These are phyloP conservation scores for Medicago lupulina DNA, from an alignment of 306 rosid species.

Conservation along the genomic window DNA sequence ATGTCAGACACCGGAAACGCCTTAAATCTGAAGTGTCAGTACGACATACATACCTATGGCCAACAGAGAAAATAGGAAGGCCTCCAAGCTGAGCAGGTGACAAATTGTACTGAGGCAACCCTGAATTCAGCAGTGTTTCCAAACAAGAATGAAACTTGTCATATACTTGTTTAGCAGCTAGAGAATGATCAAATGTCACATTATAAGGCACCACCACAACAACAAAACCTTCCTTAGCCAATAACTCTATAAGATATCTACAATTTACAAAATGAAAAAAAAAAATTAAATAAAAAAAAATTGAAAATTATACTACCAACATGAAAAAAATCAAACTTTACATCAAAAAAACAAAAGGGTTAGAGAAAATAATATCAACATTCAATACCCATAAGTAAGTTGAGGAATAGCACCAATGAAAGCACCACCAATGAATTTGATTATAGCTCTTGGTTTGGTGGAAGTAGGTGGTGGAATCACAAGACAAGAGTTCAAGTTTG, in stretches of 20 bases:
- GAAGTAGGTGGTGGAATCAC: slow-evolving; percentile 77
- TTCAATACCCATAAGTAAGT: slow-evolving; percentile 83
- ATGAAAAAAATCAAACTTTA: slow-evolving; percentile 16
- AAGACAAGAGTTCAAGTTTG: slow-evolving; percentile 64
- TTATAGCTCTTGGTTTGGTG: slow-evolving; percentile 73
- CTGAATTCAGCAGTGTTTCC: slow-evolving; percentile 63
- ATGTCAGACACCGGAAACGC: neutral
- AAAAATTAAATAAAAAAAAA: slow-evolving; percentile 1
- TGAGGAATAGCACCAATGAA: slow-evolving; percentile 96
- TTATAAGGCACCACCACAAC: slow-evolving; percentile 82
- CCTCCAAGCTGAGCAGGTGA: slow-evolving; percentile 65
- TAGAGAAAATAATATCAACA: neutral
- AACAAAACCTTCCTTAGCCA: slow-evolving; percentile 87
- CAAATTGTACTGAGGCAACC: slow-evolving; percentile 71
- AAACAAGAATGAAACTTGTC: slow-evolving; percentile 78
- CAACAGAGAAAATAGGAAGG: slow-evolving; percentile 84
- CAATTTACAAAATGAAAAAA: slow-evolving; percentile 40
- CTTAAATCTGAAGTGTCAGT: neutral
- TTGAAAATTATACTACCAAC: neutral
- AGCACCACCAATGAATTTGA: slow-evolving; percentile 95
- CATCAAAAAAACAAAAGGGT: slow-evolving; percentile 26
- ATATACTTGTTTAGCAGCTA: slow-evolving; percentile 77
- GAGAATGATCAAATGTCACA: slow-evolving; percentile 88
- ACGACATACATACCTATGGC: slow-evolving; percentile 66
- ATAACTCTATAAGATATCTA: slow-evolving; percentile 71